phyloP scores from a whole-genome alignment of 768 basidiomycete species.

The Amanita subjunquillea region DNA sequence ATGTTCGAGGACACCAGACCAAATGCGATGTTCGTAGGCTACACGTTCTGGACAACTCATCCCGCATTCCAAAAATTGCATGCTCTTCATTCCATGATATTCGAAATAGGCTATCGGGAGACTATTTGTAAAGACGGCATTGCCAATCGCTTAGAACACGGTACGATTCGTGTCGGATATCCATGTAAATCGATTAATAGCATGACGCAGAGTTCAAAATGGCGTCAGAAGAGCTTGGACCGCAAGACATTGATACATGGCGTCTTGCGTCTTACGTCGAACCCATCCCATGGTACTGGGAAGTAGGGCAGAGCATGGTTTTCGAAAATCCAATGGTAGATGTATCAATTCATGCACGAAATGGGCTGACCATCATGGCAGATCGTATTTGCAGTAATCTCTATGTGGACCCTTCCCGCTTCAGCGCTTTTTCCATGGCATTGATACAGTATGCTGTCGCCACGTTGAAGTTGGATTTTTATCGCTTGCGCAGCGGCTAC shows the following conservation, averaged over 20 bases:
- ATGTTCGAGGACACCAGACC: neutral
- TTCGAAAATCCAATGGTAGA: slow-evolving; percentile 25
- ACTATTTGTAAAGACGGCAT: slow-evolving; percentile 28
- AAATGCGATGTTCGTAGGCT: slow-evolving; percentile 17
- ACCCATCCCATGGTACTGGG: slow-evolving; percentile 26
- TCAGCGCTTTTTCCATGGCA: slow-evolving; percentile 21
- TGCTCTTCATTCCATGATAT: slow-evolving; percentile 27
- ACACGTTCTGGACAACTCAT: slow-evolving; percentile 28
- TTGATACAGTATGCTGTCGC: slow-evolving; percentile 23
- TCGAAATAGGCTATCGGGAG: slow-evolving; percentile 21
- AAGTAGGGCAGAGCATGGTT: slow-evolving; percentile 16
- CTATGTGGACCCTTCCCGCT: slow-evolving; percentile 14
- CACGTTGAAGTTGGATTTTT: slow-evolving; percentile 11
- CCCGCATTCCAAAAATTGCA: slow-evolving; percentile 25
- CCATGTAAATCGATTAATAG: neutral
- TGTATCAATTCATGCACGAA: neutral
- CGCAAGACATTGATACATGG: neutral
- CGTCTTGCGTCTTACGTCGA: slow-evolving; percentile 9
- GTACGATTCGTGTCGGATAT: slow-evolving; percentile 12
- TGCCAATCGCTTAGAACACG: slow-evolving; percentile 16
- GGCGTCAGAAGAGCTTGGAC: slow-evolving; percentile 19
- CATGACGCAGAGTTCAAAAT: slow-evolving; percentile 23
- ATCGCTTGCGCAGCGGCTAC: slow-evolving; percentile 1
- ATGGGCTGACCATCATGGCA: neutral
- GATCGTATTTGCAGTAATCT: slow-evolving; percentile 16